These are phyloP conservation scores for Straminergon stramineum DNA, from an alignment of 225 moss, liverwort and hornwort genomes.

Conservation along the genomic window DNA sequence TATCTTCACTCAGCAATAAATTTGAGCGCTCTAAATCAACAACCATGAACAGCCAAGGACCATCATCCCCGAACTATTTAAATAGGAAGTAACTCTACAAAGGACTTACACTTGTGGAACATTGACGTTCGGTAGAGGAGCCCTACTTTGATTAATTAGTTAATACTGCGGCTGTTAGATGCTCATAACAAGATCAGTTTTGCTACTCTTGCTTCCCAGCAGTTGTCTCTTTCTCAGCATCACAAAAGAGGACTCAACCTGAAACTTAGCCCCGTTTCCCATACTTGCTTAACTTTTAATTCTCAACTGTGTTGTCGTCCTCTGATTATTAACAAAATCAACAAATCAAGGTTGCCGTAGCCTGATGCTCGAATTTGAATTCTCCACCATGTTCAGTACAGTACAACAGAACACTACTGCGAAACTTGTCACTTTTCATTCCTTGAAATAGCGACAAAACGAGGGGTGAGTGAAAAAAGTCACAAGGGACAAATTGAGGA, in stretches of 20 bases:
- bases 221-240: neutral
- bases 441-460: no score
- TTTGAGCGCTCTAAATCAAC: no score
- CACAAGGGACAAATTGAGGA: no score
- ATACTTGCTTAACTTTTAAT: neutral
- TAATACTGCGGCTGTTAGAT: neutral
- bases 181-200: neutral
- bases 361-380: no score
- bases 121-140: neutral
- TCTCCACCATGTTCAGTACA: no score
- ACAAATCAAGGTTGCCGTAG: no score
- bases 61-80: no score
- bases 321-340: slow-evolving; percentile 21
- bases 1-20: no score
- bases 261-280: neutral
- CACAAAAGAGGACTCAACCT: neutral
- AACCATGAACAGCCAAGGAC: no score
- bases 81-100: neutral
- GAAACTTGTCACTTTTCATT: no score
- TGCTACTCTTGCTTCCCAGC: neutral
- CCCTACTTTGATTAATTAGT: neutral
- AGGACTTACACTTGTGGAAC: neutral
- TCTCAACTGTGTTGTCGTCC: neutral
- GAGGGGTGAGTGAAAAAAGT: no score
- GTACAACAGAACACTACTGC: no score